Evolutionary conservation across 257 asterid species (phyloP).

Genomic region (Gentiana dahurica): DNA sequence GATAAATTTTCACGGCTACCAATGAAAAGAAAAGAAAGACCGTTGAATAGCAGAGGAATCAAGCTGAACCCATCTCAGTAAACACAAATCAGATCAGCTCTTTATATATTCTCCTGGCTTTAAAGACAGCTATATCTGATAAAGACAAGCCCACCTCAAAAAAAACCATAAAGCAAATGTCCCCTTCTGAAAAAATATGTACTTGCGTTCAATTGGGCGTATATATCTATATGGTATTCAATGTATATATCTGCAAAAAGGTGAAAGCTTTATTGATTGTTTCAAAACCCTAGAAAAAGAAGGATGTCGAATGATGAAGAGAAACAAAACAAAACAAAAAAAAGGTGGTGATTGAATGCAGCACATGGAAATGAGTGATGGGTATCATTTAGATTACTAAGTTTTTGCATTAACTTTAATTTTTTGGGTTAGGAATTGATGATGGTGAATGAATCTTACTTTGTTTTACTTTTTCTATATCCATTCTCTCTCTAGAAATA

Average conservation of each 20-base stretch:
- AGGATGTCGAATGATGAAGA: slow-evolving; percentile 8
- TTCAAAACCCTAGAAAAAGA: slow-evolving; percentile 36
- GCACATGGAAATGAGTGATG: slow-evolving; percentile 65
- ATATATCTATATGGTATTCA: slow-evolving; percentile 11
- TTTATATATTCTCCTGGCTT: slow-evolving; percentile 19
- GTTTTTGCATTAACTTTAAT: slow-evolving; percentile 8
- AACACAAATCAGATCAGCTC: slow-evolving; percentile 41
- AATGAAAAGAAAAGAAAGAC: slow-evolving; percentile 39
- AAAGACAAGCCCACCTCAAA: slow-evolving; percentile 48
- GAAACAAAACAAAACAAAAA: background rate
- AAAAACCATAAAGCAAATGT: slow-evolving; percentile 43
- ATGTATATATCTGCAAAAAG: slow-evolving; percentile 20
- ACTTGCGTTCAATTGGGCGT: background rate
- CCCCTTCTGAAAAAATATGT: slow-evolving; percentile 23
- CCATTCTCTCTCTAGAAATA: background rate
- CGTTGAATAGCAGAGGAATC: slow-evolving; percentile 49
- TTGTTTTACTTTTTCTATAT: slow-evolving; percentile 1
- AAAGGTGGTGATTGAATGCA: slow-evolving; percentile 46
- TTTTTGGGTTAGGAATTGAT: background rate
- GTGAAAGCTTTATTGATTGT: slow-evolving; percentile 21
- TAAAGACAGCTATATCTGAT: slow-evolving; percentile 38
- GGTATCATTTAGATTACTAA: slow-evolving; percentile 23
- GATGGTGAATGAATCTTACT: background rate
- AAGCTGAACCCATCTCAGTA: slow-evolving; percentile 25
- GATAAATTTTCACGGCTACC: slow-evolving; percentile 48